Conservation (phyloP, 2,329 filamentous ascomycete genomes). For the Cytospora schulzeri region DNA sequence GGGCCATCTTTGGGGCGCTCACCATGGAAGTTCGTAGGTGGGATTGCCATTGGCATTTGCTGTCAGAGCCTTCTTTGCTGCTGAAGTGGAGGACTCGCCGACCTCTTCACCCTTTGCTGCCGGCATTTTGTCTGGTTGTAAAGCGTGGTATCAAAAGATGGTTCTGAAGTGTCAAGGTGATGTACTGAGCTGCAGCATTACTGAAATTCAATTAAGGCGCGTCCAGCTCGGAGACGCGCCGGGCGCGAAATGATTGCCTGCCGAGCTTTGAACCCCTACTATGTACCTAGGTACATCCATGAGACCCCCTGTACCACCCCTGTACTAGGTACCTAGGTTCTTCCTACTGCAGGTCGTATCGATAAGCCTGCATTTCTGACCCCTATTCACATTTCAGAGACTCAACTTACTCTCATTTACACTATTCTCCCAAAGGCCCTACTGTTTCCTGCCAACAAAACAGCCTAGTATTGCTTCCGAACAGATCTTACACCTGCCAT, state of each 20-base stretch:
- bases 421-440: not conserved
- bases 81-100: constrained; percentile 64
- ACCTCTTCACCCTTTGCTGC: constrained; percentile 51
- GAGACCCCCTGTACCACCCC: no score
- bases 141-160: not conserved
- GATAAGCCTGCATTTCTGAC: not conserved
- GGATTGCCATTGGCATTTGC: constrained; percentile 51
- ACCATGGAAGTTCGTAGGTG: constrained; percentile 82
- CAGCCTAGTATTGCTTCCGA: not conserved
- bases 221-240: constrained; percentile 26
- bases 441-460: not conserved
- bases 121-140: constrained; percentile 43
- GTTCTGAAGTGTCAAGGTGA: not conserved
- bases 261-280: not conserved
- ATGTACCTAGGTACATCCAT: not conserved
- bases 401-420: not conserved
- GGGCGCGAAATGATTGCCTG: constrained; percentile 2
- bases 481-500: not conserved
- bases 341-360: not conserved
- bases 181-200: not conserved
- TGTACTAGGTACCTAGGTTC: no score
- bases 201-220: constrained; percentile 25
- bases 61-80: constrained; percentile 57
- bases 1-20: constrained; percentile 32
- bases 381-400: not conserved